Conservation (phyloP, 306 rosid genomes). For the Purshia tridentata region DNA sequence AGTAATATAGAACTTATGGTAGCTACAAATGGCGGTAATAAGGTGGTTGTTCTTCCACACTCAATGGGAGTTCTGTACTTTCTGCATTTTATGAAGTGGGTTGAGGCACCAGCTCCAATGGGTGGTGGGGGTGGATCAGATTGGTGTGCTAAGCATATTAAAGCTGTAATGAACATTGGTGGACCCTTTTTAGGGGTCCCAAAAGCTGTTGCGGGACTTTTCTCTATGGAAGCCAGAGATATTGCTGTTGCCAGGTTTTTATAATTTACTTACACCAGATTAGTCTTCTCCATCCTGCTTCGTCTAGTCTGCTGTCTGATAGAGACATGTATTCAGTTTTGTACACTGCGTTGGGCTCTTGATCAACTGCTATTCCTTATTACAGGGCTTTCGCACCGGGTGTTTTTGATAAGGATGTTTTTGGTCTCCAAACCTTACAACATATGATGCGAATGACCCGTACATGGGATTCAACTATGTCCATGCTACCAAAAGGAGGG, state of each 20-base stretch:
- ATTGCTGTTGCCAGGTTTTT: constrained; percentile 80
- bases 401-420: constrained; percentile 72
- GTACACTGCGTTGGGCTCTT: constrained; percentile 8
- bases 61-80: constrained; percentile 86
- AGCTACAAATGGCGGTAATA: constrained; percentile 67
- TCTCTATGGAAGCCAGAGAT: constrained; percentile 79
- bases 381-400: constrained; percentile 80
- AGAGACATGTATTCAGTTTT: background rate
- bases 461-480: constrained; percentile 90
- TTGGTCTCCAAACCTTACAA: constrained; percentile 67
- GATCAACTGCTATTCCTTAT: constrained; percentile 30
- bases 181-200: constrained; percentile 91
- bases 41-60: constrained; percentile 83
- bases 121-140: constrained; percentile 87
- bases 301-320: background rate
- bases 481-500: constrained; percentile 90
- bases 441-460: constrained; percentile 89
- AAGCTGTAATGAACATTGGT: constrained; percentile 75
- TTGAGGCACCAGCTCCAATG: constrained; percentile 73
- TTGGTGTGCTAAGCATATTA: constrained; percentile 84
- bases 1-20: constrained; percentile 80
- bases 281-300: background rate
- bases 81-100: constrained; percentile 91
- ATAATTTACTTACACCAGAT: background rate
- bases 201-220: constrained; percentile 72